These are phyloP conservation scores for Alternaria alternata DNA, from an alignment of 2,329 filamentous ascomycete genomes.

Conservation along the genomic window DNA sequence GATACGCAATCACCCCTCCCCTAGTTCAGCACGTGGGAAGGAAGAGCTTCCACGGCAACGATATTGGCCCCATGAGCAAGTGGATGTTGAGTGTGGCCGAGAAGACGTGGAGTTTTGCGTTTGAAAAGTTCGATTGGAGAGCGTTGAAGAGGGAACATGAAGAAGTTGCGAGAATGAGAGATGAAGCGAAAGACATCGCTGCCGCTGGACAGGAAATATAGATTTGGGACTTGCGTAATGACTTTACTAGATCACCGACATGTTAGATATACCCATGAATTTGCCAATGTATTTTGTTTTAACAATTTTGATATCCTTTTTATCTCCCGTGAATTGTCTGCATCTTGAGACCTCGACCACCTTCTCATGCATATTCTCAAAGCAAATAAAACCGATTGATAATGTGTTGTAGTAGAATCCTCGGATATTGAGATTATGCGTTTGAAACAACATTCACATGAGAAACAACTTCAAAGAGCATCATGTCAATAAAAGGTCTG, in stretches of 20 bases:
- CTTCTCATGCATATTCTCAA: neutral
- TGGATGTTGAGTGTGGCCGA: slow-evolving; percentile 43
- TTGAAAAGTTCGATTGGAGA: slow-evolving; percentile 44
- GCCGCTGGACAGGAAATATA: neutral
- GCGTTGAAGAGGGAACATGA: slow-evolving; percentile 42
- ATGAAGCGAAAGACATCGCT: neutral
- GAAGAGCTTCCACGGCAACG: slow-evolving; percentile 50
- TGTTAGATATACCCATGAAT: slow-evolving; percentile 7
- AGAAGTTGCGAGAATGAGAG: slow-evolving; percentile 15
- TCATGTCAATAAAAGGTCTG: no score
- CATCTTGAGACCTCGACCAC: neutral
- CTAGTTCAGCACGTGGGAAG: slow-evolving; percentile 57
- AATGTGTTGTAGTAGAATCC: no score
- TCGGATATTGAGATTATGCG: no score
- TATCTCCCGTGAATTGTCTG: neutral
- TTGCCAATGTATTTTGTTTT: neutral
- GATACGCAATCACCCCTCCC: slow-evolving; percentile 55
- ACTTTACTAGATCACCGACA: neutral
- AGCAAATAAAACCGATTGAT: no score
- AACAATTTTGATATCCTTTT: no score
- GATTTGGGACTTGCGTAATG: neutral
- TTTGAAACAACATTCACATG: no score
- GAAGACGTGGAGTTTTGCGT: slow-evolving; percentile 53
- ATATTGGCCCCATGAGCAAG: slow-evolving; percentile 35
- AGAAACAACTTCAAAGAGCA: no score